These are phyloP conservation scores for Misopates orontium DNA, from an alignment of 257 asterid species.

Conservation along the genomic window DNA sequence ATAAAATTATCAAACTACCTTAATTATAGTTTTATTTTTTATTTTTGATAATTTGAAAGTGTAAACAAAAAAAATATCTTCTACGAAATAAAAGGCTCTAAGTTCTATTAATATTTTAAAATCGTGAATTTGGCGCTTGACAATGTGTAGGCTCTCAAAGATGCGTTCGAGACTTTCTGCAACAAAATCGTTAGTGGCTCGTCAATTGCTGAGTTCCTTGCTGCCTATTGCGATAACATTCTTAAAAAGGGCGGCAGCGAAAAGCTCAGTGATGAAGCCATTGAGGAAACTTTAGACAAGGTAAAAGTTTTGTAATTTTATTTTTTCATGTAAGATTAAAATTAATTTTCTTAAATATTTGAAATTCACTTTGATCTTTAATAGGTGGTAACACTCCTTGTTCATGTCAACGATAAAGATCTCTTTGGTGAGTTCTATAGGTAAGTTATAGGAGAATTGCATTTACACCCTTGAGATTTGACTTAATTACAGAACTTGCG, in stretches of 20 bases:
- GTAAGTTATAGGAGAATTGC: constrained; percentile 25
- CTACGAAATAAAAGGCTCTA: too few relatives aligned
- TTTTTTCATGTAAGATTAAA: too few relatives aligned
- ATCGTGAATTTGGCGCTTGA: too few relatives aligned
- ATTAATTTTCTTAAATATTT: too few relatives aligned
- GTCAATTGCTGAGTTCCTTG: constrained; percentile 52
- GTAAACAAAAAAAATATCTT: too few relatives aligned
- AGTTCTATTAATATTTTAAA: too few relatives aligned
- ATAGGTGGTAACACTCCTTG: constrained; percentile 51
- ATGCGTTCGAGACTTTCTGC: constrained; percentile 61
- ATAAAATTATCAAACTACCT: too few relatives aligned
- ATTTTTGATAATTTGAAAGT: too few relatives aligned
- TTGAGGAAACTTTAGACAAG: constrained; percentile 58
- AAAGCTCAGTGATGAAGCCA: constrained; percentile 53
- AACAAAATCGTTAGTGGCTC: constrained; percentile 45
- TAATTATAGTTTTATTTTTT: constrained; percentile 2
- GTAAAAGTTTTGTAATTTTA: too few relatives aligned
- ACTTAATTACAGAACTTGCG: too few relatives aligned
- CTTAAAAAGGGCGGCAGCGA: constrained; percentile 55
- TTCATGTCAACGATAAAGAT: constrained; percentile 55
- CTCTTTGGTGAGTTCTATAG: constrained; percentile 56
- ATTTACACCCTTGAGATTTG: not conserved
- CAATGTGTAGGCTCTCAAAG: constrained; percentile 55
- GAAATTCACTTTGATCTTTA: not conserved
- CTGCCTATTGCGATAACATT: constrained; percentile 51